Conservation (phyloP, 495 filamentous ascomycete genomes). For the Lophiostoma macrostomum region DNA sequence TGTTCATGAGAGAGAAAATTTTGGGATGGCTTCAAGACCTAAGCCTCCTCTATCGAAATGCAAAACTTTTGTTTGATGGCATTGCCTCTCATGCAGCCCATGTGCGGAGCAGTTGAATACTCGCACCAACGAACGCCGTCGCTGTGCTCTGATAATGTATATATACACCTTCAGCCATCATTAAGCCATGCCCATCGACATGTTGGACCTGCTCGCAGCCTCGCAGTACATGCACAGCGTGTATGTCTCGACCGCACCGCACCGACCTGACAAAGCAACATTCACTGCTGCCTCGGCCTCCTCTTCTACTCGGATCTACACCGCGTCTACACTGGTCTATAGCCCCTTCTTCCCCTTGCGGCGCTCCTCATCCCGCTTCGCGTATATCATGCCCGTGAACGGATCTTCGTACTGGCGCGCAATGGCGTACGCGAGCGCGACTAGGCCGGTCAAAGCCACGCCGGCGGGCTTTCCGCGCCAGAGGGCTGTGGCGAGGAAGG, state of each 20-base stretch:
- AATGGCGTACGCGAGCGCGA: slow-evolving; percentile 74
- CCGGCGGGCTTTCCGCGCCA: slow-evolving; percentile 88
- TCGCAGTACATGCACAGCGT: not conserved
- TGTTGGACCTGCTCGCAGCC: too few species aligned
- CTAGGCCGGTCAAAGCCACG: slow-evolving; percentile 68
- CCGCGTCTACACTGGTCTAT: slow-evolving; percentile 5
- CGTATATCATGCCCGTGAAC: slow-evolving; percentile 94
- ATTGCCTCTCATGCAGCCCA: not conserved
- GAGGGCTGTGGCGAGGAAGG: slow-evolving; percentile 86
- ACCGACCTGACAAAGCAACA: not conserved
- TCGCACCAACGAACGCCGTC: slow-evolving; percentile 28
- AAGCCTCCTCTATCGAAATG: too few species aligned
- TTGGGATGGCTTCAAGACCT: too few species aligned
- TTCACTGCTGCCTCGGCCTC: not conserved
- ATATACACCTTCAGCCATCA: too few species aligned
- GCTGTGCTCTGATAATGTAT: slow-evolving; percentile 13
- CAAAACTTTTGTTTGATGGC: too few species aligned
- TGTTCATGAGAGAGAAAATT: too few species aligned
- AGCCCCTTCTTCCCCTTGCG: slow-evolving; percentile 49
- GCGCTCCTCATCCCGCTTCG: slow-evolving; percentile 65
- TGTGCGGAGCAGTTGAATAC: slow-evolving; percentile 32
- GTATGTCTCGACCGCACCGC: not conserved
- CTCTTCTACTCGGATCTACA: slow-evolving; percentile 51
- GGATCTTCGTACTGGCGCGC: slow-evolving; percentile 92
- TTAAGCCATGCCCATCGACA: not conserved